phyloP scores from a whole-genome alignment of 805 yeast genomes.

The Yarrowia alimentaria region DNA sequence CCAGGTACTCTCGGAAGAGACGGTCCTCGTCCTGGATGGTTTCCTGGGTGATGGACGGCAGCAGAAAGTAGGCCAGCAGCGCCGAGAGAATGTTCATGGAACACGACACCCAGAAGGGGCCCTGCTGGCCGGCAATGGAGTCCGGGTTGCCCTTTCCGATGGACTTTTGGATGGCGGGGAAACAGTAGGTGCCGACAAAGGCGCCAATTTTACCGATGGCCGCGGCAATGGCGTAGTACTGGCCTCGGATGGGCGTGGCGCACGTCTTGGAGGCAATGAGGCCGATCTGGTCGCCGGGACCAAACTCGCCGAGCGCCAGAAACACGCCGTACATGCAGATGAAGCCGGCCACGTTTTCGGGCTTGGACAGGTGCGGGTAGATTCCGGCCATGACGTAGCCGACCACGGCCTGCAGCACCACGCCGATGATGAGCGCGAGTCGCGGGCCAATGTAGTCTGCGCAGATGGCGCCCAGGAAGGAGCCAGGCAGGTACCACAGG shows the following conservation, averaged over 20 bases:
- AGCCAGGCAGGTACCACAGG: constrained; percentile 86
- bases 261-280: constrained; percentile 80
- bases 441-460: constrained; percentile 92
- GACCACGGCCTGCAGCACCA: constrained; percentile 66
- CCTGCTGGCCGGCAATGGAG: constrained; percentile 57
- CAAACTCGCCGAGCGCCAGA: constrained; percentile 84
- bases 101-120: constrained; percentile 81
- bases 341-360: constrained; percentile 64
- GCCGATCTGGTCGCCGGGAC: constrained; percentile 92
- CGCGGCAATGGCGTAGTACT: constrained; percentile 87
- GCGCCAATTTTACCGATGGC: constrained; percentile 93
- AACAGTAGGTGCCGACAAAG: constrained; percentile 82
- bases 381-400: constrained; percentile 83
- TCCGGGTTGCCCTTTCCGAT: constrained; percentile 48
- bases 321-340: constrained; percentile 87
- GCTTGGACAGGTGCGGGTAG: constrained; percentile 51
- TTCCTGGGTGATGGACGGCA: constrained; percentile 82
- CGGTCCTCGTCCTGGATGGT: constrained; percentile 77
- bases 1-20: constrained; percentile 65
- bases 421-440: constrained; percentile 68
- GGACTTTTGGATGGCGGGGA: constrained; percentile 66
- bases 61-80: constrained; percentile 60
- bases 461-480: constrained; percentile 76
- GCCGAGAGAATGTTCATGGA: constrained; percentile 74
- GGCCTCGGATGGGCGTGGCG: constrained; percentile 86